Percentiles rank a stretch among this genome's conserved stretches.
These are phyloP conservation scores for Aegilops umbellulata DNA, from an alignment of 176 grass and related monocot species.

Conservation along the genomic window DNA sequence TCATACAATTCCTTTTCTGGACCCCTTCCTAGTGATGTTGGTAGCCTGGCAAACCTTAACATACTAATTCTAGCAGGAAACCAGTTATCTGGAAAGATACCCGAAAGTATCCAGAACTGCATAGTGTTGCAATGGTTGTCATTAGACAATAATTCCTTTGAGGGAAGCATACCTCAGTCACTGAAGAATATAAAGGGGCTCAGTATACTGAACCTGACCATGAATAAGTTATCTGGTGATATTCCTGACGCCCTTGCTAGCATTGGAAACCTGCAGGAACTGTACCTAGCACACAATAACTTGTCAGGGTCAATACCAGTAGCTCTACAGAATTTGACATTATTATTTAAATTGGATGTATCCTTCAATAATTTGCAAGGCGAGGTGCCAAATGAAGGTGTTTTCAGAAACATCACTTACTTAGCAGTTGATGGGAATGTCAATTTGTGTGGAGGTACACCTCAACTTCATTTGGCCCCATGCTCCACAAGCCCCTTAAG, in stretches of 20 bases:
- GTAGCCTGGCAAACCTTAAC: not conserved
- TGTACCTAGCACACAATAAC: conserved; percentile 17
- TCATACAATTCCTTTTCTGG: conserved; percentile 10
- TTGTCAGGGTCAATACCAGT: not conserved
- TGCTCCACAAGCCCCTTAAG: not conserved
- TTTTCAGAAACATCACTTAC: not conserved
- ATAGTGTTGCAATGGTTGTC: conserved; percentile 1
- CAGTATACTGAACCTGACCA: not conserved
- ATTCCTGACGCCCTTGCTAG: not conserved
- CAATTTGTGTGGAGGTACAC: not conserved
- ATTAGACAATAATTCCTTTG: conserved; percentile 6
- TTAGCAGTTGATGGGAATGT: not conserved
- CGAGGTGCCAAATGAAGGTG: not conserved
- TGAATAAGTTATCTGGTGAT: conserved; percentile 7
- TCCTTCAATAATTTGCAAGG: conserved; percentile 26
- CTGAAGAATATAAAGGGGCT: conserved; percentile 13
- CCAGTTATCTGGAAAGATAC: conserved; percentile 13
- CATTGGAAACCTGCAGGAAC: conserved; percentile 5
- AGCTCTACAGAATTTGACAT: not conserved
- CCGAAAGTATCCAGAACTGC: not conserved
- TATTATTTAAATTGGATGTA: not conserved
- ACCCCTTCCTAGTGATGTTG: not conserved
- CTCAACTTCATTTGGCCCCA: conserved; percentile 5
- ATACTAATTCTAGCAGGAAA: conserved; percentile 2
- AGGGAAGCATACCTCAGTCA: not conserved